Evolutionary conservation across 495 filamentous ascomycete genomes (phyloP), one percentile per base, ranked within the genome.

Genomic region (Podospora didyma): DNA sequence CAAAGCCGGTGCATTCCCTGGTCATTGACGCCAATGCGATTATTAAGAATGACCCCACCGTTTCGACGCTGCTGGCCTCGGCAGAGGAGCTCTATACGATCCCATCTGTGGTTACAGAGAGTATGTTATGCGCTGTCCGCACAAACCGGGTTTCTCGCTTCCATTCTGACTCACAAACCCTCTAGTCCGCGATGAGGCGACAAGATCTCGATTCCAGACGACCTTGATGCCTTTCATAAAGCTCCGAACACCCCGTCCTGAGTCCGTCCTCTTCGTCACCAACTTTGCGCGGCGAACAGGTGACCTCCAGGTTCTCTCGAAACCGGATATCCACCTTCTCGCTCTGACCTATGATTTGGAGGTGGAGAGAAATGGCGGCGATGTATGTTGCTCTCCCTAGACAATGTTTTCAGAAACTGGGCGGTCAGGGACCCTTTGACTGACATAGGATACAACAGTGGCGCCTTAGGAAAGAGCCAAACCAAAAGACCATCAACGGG

Each of bases 281-380:
- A 86, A 91, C 56, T 96, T 97, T 71, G 89, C 92, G 49, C 82
- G 86, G 42, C 90, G 85, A 71, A 97, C 94, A 1, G 94, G 94
- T 55, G 94, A 99, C 66, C 82, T 89, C 39, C 80, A 87, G 24
- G 91, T 96, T 3, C 73, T 99, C 42, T 96, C 90, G 69, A 84
- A 79, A 65, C 86, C 89, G 5, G 94, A 99, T 85, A 74, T 97
- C 45, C 85, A 93, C 58, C 78, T 97, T 34, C 75, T 97, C 61
- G 94, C 93, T 5, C 77, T 99, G 28, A 87, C 91, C 3, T 97
- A 96, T 65, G 94, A 98, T 65, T 63, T 97, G 14, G 90, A 96
- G 60, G 84, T 89, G 57, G 89, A 95, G 71, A 77, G 82, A 54
- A 93, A 93, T 67, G 82, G 84, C 20, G 92, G 91, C 6, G 85